Percentiles rank a stretch among this genome's conserved stretches.
Evolutionary conservation across 208 protist genomes (phyloP).

Genomic region (Trichomonas vaginalis): DNA sequence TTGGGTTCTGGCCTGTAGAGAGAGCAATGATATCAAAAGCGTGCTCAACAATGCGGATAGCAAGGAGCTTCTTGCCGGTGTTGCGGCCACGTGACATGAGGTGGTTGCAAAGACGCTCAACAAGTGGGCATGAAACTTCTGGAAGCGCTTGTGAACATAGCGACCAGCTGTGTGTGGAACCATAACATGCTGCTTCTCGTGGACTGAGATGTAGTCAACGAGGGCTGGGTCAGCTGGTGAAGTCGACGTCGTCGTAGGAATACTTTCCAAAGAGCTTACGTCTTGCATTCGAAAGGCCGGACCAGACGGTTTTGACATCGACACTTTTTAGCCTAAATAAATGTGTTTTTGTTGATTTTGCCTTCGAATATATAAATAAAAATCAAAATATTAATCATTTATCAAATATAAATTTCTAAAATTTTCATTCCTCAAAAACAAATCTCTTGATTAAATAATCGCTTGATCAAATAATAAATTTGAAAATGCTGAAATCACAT

Average conservation of each 20-base stretch:
- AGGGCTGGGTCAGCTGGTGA: conserved; percentile 56
- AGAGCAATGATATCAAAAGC: conserved; percentile 97
- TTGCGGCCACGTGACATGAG: conserved; percentile 65
- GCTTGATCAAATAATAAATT: no score
- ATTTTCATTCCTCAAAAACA: conserved; percentile 99
- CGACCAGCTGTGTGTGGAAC: conserved; percentile 91
- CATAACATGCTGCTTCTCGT: conserved; percentile 60
- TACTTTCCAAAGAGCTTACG: conserved; percentile 61
- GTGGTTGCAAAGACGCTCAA: conserved; percentile 57
- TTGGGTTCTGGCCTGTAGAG: conserved; percentile 89
- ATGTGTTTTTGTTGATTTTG: conserved; percentile 82
- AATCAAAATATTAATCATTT: no score
- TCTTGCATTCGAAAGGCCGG: conserved; percentile 28
- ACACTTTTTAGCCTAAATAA: conserved; percentile 99
- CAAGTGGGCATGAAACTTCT: conserved; percentile 86
- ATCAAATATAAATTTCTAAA: conserved; percentile 73
- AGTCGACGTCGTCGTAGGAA: no score
- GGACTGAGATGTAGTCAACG: conserved; percentile 84
- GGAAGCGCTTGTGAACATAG: conserved; percentile 90
- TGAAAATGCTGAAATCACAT: conserved; percentile 95
- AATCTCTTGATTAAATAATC: no score
- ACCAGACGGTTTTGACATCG: neutral
- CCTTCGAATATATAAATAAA: no score
- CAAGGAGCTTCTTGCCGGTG: conserved; percentile 98
- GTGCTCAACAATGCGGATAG: conserved; percentile 89